Base-by-base conservation (phyloP, 768 basidiomycete genomes). In the Kwoniella sp. region DNA sequence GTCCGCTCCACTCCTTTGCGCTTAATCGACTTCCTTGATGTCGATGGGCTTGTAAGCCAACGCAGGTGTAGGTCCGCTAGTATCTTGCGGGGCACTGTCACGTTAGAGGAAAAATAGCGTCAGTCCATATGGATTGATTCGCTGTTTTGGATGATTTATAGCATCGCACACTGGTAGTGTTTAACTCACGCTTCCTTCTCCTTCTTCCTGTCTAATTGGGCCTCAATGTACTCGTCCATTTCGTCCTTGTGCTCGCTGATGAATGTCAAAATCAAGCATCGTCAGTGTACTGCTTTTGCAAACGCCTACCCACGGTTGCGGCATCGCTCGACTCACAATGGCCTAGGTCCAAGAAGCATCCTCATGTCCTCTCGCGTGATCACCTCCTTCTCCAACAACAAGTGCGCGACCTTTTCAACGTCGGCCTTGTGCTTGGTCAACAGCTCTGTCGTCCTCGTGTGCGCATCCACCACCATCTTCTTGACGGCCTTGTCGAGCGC, bases 191-290 rank as follows among this genome's bases (percentile, higher is more conserved):
- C 26, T 31, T 31, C 58, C 28, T 60, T 45, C 48, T 65, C 66
- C 70, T 73, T 66, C 53, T 77, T 71, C 58, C 68, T 70, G 67
- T 77, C 73, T 26, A 81, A 69, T 71, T 79, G 76, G 38, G 68
- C 70, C 65, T 95, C 92, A n/a, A 95, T 85, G 90, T 93, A 95
- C 78, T 90, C 91, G 83, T 96, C 93, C 94, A 97, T 96, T 70
- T 95, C 92, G 77, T 95, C 93, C 26, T 86, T 83, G 63, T 86
- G 85, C 68, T 86, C 87, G n/a, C 77, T 82, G 73, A 11, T 28
- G 2, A 93, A 93, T 26, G 91, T 91, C 56, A 60, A 22, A 91
- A 87, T 76, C 89, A 90, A 55, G 92, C 91, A 45, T 93, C 17
- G 34, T 7, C 85, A 20, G 92, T 84, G 45, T n/a, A 84, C 75